Evolutionary conservation across 768 basidiomycete genomes (phyloP), one percentile per base, ranked within the genome.

Genomic region (Hysterangium stoloniferum): DNA sequence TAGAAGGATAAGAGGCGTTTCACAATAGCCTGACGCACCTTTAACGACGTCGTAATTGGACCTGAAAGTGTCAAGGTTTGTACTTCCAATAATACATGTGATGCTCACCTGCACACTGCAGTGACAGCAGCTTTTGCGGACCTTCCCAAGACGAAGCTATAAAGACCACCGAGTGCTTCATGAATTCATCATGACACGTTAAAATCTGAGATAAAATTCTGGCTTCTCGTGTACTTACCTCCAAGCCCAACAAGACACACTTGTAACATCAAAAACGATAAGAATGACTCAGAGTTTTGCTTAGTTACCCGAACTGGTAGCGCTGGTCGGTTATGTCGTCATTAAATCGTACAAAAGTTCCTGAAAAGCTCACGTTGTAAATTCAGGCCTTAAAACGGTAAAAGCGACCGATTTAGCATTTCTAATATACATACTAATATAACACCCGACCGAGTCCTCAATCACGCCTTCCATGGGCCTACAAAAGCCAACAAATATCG

Each of bases 131-230:
- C 62, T 15, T 54, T 45, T 4, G 55, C 57, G 1, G 59, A 61
- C 20, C 54, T 52, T 28, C 64, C 56, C 2, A 66, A 52, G 3
- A 58, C 59, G 24, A 53, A 63, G 7, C 58, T 60, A 44, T 66
- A 66, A 5, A 65, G 25, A 12, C 62, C 57, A 3, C 65, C 65
- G 43, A 66, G 61, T 8, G 62, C 65, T 66, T 34, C n/a, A 29
- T 12, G 24, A 13, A 15, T 19, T 24, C 4, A 22, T 6, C 22
- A 2, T 27, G 11, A 15, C n/a, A 33, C 28, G 28, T 12, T 34
- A 17, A 7, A 9, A 8, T 25, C 22, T 34, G 13, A 24, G 41
- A 8, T 7, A 15, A 37, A 12, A 12, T 17, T 25, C n/a, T 15
- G 27, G 11, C 20, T 31, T n/a, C n/a, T 12, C n/a, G 34, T 7